Conservation (phyloP, 768 basidiomycete genomes). For the Termitomyces sp. region DNA sequence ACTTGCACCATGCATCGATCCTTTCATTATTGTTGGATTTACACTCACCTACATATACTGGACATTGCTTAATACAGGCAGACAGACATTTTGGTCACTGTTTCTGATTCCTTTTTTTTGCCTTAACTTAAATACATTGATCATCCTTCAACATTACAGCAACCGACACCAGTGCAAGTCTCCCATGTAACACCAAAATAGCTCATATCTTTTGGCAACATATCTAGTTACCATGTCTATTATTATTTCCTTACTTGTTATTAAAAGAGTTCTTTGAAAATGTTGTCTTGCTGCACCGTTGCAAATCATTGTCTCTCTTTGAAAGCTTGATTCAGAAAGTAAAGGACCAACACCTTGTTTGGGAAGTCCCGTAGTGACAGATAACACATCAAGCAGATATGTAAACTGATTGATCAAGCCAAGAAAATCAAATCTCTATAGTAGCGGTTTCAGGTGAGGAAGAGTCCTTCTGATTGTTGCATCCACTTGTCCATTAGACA, state of each 20-base stretch:
- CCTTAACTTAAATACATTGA: no score
- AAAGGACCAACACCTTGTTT: no score
- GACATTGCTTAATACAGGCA: conserved; percentile 9
- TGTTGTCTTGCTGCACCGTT: no score
- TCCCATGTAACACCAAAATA: no score
- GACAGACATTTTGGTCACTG: background rate
- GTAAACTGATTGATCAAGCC: background rate
- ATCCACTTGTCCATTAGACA: background rate
- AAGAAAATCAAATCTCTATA: background rate
- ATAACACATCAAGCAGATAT: no score
- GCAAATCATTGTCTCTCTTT: no score
- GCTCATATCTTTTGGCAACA: background rate
- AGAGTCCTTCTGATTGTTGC: background rate
- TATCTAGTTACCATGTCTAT: background rate
- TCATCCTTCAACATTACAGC: background rate
- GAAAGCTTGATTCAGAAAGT: no score
- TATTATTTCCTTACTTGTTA: no score
- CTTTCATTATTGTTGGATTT: background rate
- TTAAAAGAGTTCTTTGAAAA: no score
- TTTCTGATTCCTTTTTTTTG: background rate
- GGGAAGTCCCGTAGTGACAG: no score
- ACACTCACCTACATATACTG: conserved; percentile 6
- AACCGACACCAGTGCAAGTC: background rate
- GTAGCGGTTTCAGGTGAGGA: background rate
- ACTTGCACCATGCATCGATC: background rate